Evolutionary conservation across 2,329 filamentous ascomycete genomes (phyloP).

Genomic region (Cordyceps cateniannulata): DNA sequence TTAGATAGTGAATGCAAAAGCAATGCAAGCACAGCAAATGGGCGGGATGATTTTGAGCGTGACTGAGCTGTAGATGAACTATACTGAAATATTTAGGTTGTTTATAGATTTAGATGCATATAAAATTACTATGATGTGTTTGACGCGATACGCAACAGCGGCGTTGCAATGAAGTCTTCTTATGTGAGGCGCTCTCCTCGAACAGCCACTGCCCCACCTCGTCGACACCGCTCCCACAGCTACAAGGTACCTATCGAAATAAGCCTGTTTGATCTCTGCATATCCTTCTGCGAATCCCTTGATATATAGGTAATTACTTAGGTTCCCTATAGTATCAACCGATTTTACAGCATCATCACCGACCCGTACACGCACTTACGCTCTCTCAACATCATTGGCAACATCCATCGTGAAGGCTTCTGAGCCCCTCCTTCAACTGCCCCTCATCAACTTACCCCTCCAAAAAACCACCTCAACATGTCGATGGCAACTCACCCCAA

Average conservation of each 20-base stretch:
- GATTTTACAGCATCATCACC: not conserved
- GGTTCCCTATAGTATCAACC: not conserved
- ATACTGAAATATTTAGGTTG: no score
- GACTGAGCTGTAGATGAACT: not conserved
- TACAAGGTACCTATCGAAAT: not conserved
- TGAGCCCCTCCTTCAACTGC: not conserved
- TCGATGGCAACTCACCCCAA: conserved; percentile 26
- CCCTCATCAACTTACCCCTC: not conserved
- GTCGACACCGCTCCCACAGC: not conserved
- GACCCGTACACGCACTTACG: no score
- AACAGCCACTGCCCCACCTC: conserved; percentile 10
- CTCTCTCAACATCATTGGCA: not conserved
- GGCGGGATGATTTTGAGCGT: not conserved
- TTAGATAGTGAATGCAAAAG: conserved; percentile 9
- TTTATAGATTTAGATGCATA: not conserved
- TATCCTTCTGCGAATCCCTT: not conserved
- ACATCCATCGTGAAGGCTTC: not conserved
- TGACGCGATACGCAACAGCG: not conserved
- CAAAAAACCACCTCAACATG: not conserved
- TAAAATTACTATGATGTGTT: not conserved
- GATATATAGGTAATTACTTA: not conserved
- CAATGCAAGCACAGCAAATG: not conserved
- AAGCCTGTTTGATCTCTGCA: not conserved
- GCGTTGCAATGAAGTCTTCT: no score
- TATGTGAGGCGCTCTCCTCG: no score